Conservation (phyloP, 1,139 yeast species). For the Geotrichum macrosporum region DNA sequence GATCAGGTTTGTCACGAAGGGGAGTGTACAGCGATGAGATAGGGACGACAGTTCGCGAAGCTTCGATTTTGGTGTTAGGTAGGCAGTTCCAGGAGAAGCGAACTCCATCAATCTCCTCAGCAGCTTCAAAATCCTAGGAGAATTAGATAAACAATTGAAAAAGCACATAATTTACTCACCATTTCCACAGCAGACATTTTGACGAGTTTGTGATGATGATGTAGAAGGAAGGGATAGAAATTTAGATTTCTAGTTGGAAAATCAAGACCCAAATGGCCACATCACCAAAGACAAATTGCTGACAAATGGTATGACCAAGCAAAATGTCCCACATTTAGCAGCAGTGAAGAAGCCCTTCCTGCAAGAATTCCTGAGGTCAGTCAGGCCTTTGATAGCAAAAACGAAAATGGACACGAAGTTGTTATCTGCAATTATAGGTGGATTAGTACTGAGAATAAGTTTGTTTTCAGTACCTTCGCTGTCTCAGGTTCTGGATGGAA, state of each 20-base stretch:
- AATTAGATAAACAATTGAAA: background rate
- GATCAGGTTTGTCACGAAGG: constrained; percentile 68
- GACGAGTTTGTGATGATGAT: background rate
- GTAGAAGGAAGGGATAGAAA: constrained; percentile 4
- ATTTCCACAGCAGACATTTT: constrained; percentile 1
- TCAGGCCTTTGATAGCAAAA: too few species aligned
- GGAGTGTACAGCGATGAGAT: constrained; percentile 95
- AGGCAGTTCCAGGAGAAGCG: constrained; percentile 87
- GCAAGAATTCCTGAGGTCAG: too few species aligned
- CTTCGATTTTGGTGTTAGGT: constrained; percentile 87
- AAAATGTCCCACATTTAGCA: too few species aligned
- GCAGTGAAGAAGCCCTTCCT: too few species aligned
- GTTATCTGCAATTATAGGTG: constrained; percentile 18
- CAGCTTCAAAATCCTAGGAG: constrained; percentile 64
- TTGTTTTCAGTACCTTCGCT: constrained; percentile 18
- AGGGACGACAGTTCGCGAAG: constrained; percentile 89
- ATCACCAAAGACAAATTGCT: constrained; percentile 3
- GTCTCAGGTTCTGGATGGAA: constrained; percentile 42
- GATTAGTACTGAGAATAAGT: constrained; percentile 26
- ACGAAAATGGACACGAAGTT: constrained; percentile 14
- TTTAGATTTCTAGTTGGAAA: background rate
- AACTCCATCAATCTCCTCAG: constrained; percentile 85
- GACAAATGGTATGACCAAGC: constrained; percentile 6
- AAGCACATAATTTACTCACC: background rate
- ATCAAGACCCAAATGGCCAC: constrained; percentile 10